These are phyloP conservation scores for bread wheat (Triticum aestivum) DNA, from an alignment of 176 grass and related monocot species.

Conservation along the genomic window DNA sequence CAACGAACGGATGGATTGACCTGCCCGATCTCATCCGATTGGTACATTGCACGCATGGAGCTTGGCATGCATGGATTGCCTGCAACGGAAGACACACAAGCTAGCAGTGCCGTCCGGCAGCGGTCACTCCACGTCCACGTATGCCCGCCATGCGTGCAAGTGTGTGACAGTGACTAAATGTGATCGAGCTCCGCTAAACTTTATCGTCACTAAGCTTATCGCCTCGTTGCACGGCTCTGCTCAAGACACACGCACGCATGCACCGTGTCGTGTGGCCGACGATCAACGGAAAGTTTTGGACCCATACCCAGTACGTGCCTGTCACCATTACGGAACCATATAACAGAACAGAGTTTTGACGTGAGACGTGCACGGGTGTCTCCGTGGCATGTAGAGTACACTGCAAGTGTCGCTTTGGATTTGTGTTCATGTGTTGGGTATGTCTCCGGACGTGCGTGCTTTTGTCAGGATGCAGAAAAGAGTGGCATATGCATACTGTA, in stretches of 20 bases:
- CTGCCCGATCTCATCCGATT: too few relatives aligned
- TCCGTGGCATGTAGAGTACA: background rate
- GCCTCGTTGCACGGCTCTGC: background rate
- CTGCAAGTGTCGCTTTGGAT: background rate
- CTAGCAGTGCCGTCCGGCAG: background rate
- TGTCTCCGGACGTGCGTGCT: background rate
- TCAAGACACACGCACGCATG: background rate
- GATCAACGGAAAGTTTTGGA: background rate
- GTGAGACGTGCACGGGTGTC: background rate
- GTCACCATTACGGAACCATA: too few relatives aligned
- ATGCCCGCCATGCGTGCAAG: background rate
- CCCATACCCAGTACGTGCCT: too few relatives aligned
- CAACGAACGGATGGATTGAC: too few relatives aligned
- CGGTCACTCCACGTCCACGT: background rate
- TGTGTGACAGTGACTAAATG: too few relatives aligned
- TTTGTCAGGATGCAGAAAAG: background rate
- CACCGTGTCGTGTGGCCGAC: background rate
- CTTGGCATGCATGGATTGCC: background rate
- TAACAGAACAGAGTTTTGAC: background rate
- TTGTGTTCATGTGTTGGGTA: background rate
- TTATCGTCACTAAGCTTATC: too few relatives aligned
- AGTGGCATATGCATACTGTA: too few relatives aligned
- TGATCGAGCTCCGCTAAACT: too few relatives aligned
- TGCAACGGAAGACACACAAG: background rate
- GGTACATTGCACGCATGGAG: too few relatives aligned